Conservation (phyloP, 129 eudicot genomes). For the Flaveria robusta region DNA sequence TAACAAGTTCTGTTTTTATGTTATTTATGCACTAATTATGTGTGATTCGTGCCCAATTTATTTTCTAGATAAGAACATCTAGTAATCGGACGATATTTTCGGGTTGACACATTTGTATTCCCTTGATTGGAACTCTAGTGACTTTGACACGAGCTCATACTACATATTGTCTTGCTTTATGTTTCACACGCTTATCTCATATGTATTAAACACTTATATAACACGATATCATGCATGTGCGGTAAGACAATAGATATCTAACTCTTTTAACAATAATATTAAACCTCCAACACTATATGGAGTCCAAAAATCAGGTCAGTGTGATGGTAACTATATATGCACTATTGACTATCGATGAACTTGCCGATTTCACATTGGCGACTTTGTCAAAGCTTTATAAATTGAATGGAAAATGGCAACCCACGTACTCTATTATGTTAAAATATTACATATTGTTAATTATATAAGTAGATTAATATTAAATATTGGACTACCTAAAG, state of each 20-base stretch:
- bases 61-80: too few relatives aligned
- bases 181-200: too few relatives aligned
- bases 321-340: not conserved
- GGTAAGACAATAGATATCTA: too few relatives aligned
- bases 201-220: too few relatives aligned
- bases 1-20: too few relatives aligned
- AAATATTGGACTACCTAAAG: not conserved
- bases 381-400: slow-evolving; percentile 27
- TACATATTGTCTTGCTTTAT: too few relatives aligned
- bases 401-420: slow-evolving; percentile 17
- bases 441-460: not conserved
- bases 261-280: too few relatives aligned
- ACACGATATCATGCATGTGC: too few relatives aligned
- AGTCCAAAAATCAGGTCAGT: not conserved
- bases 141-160: not conserved
- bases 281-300: not conserved
- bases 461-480: not conserved
- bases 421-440: slow-evolving; percentile 2
- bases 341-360: not conserved
- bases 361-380: slow-evolving; percentile 9
- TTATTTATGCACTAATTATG: too few relatives aligned
- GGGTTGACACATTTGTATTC: not conserved
- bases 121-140: not conserved
- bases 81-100: not conserved
- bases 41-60: too few relatives aligned